Conservation (phyloP, 208 protist species). For the Crithidia mellificae region DNA sequence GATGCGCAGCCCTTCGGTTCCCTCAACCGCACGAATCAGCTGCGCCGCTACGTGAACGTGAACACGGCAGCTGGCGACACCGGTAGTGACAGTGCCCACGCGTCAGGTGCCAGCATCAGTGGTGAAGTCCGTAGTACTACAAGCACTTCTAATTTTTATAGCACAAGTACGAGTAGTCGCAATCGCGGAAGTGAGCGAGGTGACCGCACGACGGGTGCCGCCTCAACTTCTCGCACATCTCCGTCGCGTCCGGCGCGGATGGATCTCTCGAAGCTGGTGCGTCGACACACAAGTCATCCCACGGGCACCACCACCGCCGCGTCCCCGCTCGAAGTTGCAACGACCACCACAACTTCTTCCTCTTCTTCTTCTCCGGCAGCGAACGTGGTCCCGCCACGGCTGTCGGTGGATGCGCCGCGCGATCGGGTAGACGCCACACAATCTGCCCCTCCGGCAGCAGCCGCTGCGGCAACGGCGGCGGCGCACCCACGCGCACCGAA, state of each 20-base stretch:
- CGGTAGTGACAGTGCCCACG: too few relatives aligned
- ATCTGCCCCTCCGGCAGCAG: too few relatives aligned
- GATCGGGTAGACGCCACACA: not conserved
- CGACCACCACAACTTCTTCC: not conserved
- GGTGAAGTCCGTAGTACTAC: too few relatives aligned
- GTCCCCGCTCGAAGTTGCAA: not conserved
- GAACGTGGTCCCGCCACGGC: too few relatives aligned
- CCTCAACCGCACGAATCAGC: constrained; percentile 38
- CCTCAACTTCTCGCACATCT: not conserved
- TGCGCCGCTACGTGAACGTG: constrained; percentile 45
- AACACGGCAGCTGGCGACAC: constrained; percentile 13
- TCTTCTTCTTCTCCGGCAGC: not conserved
- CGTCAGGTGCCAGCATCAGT: too few relatives aligned
- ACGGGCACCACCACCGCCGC: not conserved
- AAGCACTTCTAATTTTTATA: too few relatives aligned
- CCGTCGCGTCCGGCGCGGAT: not conserved
- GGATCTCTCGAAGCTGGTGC: constrained; percentile 16
- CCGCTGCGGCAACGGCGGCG: too few relatives aligned
- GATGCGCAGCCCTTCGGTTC: constrained; percentile 68
- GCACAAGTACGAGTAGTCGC: too few relatives aligned
- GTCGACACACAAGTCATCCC: constrained; percentile 7
- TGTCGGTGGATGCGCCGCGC: too few relatives aligned
- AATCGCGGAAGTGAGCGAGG: too few relatives aligned
- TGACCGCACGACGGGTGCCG: not conserved
- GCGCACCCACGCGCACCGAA: too few relatives aligned